These are phyloP conservation scores for Fusarium sp. DNA, from an alignment of 2,329 filamentous ascomycete species.

Conservation along the genomic window DNA sequence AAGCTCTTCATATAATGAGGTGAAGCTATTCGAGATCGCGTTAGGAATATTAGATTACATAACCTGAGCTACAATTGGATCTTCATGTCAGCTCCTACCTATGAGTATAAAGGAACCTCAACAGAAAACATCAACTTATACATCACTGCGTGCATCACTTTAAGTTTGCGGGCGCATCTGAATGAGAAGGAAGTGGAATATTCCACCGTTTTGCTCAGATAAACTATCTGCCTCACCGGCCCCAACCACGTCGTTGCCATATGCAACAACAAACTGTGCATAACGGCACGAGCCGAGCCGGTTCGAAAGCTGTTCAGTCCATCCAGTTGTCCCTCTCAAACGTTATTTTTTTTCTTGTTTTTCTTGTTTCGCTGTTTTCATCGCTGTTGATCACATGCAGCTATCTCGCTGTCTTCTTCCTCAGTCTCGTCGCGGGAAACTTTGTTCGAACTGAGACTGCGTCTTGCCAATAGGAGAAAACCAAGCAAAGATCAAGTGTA, in stretches of 20 bases:
- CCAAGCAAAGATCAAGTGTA: conserved; percentile 30
- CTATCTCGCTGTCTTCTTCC: conserved; percentile 26
- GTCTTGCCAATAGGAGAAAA: conserved; percentile 26
- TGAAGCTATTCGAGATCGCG: background rate
- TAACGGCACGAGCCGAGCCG: conserved; percentile 36
- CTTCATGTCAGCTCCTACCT: conserved; percentile 12
- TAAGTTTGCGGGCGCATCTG: background rate
- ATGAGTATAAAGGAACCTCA: background rate
- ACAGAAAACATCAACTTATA: background rate
- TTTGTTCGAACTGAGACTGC: conserved; percentile 28
- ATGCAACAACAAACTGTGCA: conserved; percentile 23
- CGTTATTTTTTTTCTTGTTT: conserved; percentile 47
- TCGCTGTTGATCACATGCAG: conserved; percentile 34
- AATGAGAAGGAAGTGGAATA: conserved; percentile 43
- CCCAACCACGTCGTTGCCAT: conserved; percentile 27
- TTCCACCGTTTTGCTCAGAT: conserved; percentile 48
- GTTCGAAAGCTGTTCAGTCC: conserved; percentile 46
- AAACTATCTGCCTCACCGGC: conserved; percentile 48
- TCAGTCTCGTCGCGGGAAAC: conserved; percentile 33
- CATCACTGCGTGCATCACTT: conserved; percentile 9
- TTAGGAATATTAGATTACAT: background rate
- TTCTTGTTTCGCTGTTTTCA: conserved; percentile 45
- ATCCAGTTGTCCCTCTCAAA: conserved; percentile 48
- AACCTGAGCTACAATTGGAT: conserved; percentile 41
- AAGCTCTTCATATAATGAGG: too few species aligned